Evolutionary conservation across 805 yeast genomes (phyloP), one percentile per base, ranked within the genome.

Genomic region (Kregervanrija delftensis): DNA sequence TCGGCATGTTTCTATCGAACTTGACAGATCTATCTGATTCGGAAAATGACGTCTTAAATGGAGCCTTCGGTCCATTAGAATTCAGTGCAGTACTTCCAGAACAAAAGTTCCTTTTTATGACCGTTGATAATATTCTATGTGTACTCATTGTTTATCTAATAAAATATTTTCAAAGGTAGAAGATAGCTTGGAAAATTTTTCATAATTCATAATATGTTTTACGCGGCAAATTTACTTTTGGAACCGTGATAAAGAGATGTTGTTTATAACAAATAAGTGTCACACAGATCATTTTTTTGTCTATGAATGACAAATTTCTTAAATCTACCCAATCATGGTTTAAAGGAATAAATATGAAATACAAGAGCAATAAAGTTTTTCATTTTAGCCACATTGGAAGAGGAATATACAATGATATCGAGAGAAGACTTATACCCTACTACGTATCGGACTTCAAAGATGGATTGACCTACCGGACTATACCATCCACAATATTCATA

Each of bases 371-470:
- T 33, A 43, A 49, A 8, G 32, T 53, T 4, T 58, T 56, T 35
- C 61, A 54, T 44, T 46, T 59, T 11, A 45, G 56, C 16, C 40
- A 48, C n/a, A 17, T 59, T 33, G 76, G 79, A 8, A 61, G 60
- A 42, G 89, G 89, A 6, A 72, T 83, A 30, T 63, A 62, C 44
- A 64, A 66, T 31, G 90, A 83, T 51, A 52, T 83, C 30, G 59
- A 59, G 33, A 60, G 61, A 11, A 60, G 88, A 37, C 48, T 62
- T 11, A 37, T 76, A 6, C 96, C 96, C 0, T 77, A 71, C 55
- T 91, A 91, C 57, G 43, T 53, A 40, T 76, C 88, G 1, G 98
- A 91, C 60, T 83, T 91, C 79, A 73, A 56, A 12, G 98, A 91
- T 66, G 91, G 91, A 0, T 71, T 74, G 64, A 82, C 86, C 58